phyloP scores from a whole-genome alignment of 2,329 filamentous ascomycete species.

The Leptographium lundbergii region DNA sequence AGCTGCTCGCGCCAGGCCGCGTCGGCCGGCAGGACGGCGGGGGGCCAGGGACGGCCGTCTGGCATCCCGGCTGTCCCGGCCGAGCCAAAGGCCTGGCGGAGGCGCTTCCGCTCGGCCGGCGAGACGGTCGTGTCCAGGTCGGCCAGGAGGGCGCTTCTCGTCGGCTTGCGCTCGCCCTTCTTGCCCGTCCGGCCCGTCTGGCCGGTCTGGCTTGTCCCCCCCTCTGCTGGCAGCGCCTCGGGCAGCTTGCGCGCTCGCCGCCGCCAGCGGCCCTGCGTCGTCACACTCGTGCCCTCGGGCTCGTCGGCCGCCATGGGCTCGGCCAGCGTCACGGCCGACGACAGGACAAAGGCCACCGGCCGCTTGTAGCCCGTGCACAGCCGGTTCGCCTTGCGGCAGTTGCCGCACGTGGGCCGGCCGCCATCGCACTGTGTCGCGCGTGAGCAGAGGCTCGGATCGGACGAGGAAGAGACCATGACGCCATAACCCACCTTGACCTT shows the following conservation, averaged over 20 bases:
- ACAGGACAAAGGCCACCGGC: conserved; percentile 11
- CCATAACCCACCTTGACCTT: conserved; percentile 10
- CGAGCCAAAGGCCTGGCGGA: no score
- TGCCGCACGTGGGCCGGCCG: conserved; percentile 11
- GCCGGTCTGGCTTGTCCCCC: no score
- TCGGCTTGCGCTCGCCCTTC: no score
- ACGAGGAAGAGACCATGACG: background rate
- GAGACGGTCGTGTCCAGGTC: no score
- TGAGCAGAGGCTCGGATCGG: background rate
- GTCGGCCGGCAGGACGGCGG: background rate
- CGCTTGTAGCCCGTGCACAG: conserved; percentile 15
- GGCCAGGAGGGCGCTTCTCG: no score
- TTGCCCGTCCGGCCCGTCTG: no score
- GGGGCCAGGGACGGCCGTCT: no score
- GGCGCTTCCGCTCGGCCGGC: no score
- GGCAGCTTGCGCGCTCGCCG: conserved; percentile 1
- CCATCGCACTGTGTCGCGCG: conserved; percentile 11
- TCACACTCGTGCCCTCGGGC: background rate
- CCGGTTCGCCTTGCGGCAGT: conserved; percentile 16
- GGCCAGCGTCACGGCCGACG: conserved; percentile 4
- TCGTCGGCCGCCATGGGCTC: background rate
- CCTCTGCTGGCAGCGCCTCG: background rate
- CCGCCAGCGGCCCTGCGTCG: conserved; percentile 10
- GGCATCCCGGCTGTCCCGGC: no score
- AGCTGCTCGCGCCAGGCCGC: conserved; percentile 11